These are phyloP conservation scores for Cordyceps militaris DNA, from an alignment of 2,329 filamentous ascomycete species.

Conservation along the genomic window DNA sequence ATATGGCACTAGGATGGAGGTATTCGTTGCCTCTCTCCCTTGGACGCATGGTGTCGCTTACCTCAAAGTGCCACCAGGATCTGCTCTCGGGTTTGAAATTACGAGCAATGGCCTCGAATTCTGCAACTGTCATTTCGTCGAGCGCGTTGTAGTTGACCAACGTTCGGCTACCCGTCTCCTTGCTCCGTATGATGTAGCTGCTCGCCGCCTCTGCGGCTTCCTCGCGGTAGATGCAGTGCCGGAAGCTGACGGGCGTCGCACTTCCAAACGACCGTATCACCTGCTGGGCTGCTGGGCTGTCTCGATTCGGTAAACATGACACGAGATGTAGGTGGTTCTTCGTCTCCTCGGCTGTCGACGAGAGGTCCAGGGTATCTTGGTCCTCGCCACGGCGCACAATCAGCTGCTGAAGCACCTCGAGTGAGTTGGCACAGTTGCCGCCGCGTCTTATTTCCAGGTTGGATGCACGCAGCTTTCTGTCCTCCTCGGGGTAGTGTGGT, in stretches of 20 bases:
- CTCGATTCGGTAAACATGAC: conserved; percentile 45
- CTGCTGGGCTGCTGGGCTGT: conserved; percentile 42
- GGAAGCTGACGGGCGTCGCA: conserved; percentile 38
- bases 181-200: conserved; percentile 62
- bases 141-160: conserved; percentile 64
- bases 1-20: background rate
- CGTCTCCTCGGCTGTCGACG: background rate
- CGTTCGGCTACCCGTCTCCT: conserved; percentile 53
- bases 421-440: conserved; percentile 65
- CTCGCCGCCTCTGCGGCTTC: conserved; percentile 51
- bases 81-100: conserved; percentile 29
- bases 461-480: conserved; percentile 64
- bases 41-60: conserved; percentile 23
- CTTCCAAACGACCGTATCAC: conserved; percentile 48
- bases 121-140: conserved; percentile 57
- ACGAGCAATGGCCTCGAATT: conserved; percentile 45
- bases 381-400: conserved; percentile 21
- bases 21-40: background rate
- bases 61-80: conserved; percentile 69
- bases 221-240: conserved; percentile 53
- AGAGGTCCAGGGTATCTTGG: conserved; percentile 12
- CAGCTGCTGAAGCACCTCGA: conserved; percentile 64
- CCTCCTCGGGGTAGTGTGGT: conserved; percentile 60
- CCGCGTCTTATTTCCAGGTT: conserved; percentile 54
- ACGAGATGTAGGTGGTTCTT: conserved; percentile 36